Conservation (phyloP, 2,329 filamentous ascomycete genomes). For the Alternaria panax region DNA sequence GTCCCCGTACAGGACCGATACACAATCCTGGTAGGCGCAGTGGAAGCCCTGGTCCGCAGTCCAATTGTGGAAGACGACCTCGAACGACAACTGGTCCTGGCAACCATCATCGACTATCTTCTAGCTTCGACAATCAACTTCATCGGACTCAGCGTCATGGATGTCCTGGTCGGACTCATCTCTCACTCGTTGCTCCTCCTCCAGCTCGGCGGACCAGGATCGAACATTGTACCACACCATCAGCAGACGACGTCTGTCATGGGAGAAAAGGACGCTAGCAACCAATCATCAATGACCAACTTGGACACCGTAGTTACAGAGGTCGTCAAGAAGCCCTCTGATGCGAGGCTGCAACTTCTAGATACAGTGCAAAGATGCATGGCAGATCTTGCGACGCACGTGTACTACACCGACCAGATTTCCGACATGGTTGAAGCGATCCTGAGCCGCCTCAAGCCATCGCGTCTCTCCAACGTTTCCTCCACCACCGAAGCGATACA, state of each 20-base stretch:
- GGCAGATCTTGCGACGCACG: constrained; percentile 88
- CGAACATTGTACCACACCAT: constrained; percentile 48
- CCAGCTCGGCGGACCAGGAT: constrained; percentile 63
- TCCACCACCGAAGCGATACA: constrained; percentile 58
- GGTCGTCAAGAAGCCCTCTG: constrained; percentile 58
- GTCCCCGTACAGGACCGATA: constrained; percentile 94
- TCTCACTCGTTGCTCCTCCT: constrained; percentile 82
- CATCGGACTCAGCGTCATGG: constrained; percentile 95
- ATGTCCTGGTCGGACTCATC: constrained; percentile 84
- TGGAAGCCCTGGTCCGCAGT: constrained; percentile 76
- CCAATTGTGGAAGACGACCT: constrained; percentile 75
- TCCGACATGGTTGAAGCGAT: constrained; percentile 91
- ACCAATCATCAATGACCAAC: constrained; percentile 27
- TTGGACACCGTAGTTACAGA: constrained; percentile 48
- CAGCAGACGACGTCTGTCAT: constrained; percentile 45
- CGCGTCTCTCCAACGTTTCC: constrained; percentile 54
- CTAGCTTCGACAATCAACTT: constrained; percentile 89
- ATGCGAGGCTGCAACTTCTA: constrained; percentile 68
- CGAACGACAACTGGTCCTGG: constrained; percentile 75
- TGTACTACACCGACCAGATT: constrained; percentile 97
- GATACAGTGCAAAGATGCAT: constrained; percentile 80
- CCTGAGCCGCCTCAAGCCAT: constrained; percentile 77
- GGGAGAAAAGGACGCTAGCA: constrained; percentile 30
- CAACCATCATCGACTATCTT: constrained; percentile 80
- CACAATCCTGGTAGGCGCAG: constrained; percentile 81